phyloP scores from a whole-genome alignment of 768 basidiomycete species.

The Podaxis rugospora region DNA sequence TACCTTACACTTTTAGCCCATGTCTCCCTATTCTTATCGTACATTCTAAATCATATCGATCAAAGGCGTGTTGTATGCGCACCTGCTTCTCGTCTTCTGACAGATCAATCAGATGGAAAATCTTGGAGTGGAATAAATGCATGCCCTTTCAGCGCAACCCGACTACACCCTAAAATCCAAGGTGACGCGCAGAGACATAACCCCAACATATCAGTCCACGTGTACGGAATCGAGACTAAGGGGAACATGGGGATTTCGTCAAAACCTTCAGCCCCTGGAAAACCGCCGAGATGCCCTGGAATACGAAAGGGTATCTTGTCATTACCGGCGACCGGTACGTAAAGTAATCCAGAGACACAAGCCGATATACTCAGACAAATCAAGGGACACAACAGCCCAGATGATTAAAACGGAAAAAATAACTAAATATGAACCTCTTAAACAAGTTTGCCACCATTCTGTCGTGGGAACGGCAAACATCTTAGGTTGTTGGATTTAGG shows the following conservation, averaged over 20 bases:
- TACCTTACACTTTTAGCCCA: conserved; percentile 8
- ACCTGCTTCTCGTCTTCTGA: background rate
- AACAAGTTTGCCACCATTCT: conserved; percentile 1
- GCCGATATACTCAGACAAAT: background rate
- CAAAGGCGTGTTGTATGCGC: background rate
- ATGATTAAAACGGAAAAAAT: background rate
- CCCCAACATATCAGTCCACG: background rate
- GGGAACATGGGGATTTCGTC: background rate
- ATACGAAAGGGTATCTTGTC: background rate
- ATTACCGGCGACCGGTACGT: background rate
- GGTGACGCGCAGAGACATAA: background rate
- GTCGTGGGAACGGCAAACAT: background rate
- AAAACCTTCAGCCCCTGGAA: background rate
- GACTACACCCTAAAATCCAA: background rate
- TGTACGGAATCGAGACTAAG: background rate
- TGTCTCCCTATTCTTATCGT: conserved; percentile 9
- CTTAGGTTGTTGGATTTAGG: conserved; percentile 1
- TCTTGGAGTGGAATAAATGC: background rate
- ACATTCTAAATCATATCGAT: background rate
- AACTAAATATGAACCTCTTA: background rate
- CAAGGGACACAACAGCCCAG: background rate
- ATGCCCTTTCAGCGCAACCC: background rate
- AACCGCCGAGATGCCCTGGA: background rate
- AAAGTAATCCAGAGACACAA: background rate
- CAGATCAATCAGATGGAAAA: background rate